Percentiles rank a stretch among this genome's conserved stretches.
Conservation (phyloP, 2,329 filamentous ascomycete species). For the Ophiostoma ips region DNA sequence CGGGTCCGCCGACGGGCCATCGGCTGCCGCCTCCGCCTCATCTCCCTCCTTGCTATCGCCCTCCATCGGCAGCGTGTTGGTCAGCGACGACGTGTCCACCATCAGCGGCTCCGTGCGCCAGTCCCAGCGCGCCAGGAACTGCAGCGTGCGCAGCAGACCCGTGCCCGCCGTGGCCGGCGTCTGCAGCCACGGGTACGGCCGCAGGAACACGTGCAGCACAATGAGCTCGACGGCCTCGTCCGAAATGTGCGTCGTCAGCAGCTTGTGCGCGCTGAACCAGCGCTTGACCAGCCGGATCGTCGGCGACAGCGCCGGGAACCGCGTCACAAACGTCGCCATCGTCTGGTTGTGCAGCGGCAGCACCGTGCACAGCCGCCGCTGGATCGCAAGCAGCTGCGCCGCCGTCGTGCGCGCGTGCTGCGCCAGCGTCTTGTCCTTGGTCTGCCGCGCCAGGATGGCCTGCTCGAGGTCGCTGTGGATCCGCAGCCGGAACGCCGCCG, state of each 20-base stretch:
- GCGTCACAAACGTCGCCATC: conserved; percentile 65
- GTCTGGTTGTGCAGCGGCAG: conserved; percentile 70
- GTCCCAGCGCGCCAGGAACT: conserved; percentile 77
- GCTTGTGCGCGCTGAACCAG: conserved; percentile 78
- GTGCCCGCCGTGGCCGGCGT: conserved; percentile 62
- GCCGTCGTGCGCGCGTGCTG: conserved; percentile 53
- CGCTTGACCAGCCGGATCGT: conserved; percentile 75
- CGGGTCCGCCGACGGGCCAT: conserved; percentile 1
- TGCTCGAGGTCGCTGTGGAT: conserved; percentile 85
- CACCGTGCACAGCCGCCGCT: conserved; percentile 58
- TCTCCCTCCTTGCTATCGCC: conserved; percentile 18
- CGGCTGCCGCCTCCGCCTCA: conserved; percentile 21
- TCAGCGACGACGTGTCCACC: conserved; percentile 51
- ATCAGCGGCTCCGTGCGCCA: conserved; percentile 76
- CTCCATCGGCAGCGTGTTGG: conserved; percentile 30
- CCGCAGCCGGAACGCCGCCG: conserved; percentile 66
- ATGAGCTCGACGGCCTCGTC: conserved; percentile 78
- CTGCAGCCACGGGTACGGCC: conserved; percentile 69
- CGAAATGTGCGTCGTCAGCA: conserved; percentile 48
- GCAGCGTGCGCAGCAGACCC: conserved; percentile 68
- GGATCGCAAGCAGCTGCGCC: conserved; percentile 52
- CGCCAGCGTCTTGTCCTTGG: conserved; percentile 59
- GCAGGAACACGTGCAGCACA: conserved; percentile 62
- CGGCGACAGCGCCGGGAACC: conserved; percentile 64
- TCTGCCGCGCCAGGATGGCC: conserved; percentile 60